Conservation (phyloP, 306 rosid genomes). For the Trifolium subterraneum region DNA sequence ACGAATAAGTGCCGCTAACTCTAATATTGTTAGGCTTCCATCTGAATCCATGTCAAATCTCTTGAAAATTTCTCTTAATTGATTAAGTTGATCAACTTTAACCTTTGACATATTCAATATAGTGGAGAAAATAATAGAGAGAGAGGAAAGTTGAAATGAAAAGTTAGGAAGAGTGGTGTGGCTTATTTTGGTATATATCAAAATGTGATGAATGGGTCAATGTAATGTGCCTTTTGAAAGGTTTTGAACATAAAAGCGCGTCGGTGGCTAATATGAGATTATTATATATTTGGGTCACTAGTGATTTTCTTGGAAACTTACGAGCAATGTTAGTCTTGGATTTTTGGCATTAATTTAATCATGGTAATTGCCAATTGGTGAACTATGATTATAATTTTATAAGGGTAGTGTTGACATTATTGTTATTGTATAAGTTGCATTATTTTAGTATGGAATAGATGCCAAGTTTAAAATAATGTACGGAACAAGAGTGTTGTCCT, state of each 20-base stretch:
- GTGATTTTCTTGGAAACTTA: slow-evolving; percentile 39
- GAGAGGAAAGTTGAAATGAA: not conserved
- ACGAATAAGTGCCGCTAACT: slow-evolving; percentile 82
- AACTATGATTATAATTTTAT: not conserved
- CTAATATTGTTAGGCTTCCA: slow-evolving; percentile 81
- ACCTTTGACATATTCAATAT: slow-evolving; percentile 47
- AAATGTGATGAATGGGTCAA: not conserved
- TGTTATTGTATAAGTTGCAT: not conserved
- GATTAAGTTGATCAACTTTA: slow-evolving; percentile 56
- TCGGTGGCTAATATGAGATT: slow-evolving; percentile 28
- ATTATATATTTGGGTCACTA: not conserved
- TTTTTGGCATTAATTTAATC: slow-evolving; percentile 5
- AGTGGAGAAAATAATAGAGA: not conserved
- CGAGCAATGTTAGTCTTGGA: not conserved
- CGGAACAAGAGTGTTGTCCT: not conserved
- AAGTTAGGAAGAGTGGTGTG: slow-evolving; percentile 15
- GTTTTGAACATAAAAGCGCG: slow-evolving; percentile 41
- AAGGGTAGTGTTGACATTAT: not conserved
- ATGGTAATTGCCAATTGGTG: not conserved
- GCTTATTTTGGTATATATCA: slow-evolving; percentile 2
- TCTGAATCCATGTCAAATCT: slow-evolving; percentile 87
- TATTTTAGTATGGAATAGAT: not conserved
- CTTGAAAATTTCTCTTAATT: slow-evolving; percentile 61
- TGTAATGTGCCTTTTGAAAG: not conserved
- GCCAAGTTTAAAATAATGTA: not conserved